A percentile compares a stretch with the other conserved stretches of the same genome.
Conservation (phyloP, 495 filamentous ascomycete genomes). For the Usnea hakonensis region DNA sequence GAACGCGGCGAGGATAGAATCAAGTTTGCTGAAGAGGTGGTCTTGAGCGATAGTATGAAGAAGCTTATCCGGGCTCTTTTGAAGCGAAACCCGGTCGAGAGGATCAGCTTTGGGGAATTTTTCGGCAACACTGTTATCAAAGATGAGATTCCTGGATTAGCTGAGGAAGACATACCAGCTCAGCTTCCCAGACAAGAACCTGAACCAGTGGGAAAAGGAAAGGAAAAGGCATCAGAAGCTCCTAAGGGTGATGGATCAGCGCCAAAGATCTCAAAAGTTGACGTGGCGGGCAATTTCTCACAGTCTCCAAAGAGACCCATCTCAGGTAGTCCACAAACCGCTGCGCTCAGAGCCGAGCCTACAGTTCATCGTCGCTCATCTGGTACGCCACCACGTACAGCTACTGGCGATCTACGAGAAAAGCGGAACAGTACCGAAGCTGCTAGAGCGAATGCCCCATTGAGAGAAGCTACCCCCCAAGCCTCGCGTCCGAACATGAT, state of each 20-base stretch:
- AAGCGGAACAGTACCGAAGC: constrained; percentile 33
- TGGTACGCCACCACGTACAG: constrained; percentile 33
- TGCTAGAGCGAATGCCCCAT: constrained; percentile 18
- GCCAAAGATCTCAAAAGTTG: constrained; percentile 8
- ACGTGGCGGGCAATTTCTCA: constrained; percentile 11
- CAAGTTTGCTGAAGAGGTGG: constrained; percentile 65
- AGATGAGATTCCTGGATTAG: constrained; percentile 72
- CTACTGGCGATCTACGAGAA: constrained; percentile 34
- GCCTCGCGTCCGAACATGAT: constrained; percentile 38
- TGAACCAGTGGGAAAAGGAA: constrained; percentile 22
- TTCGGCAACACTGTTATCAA: constrained; percentile 68
- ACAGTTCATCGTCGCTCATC: constrained; percentile 28
- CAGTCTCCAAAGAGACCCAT: constrained; percentile 14
- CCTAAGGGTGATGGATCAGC: not conserved
- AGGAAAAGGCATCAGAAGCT: not conserved
- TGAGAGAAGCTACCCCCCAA: constrained; percentile 24
- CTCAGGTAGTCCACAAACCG: constrained; percentile 13
- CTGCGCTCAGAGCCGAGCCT: constrained; percentile 25
- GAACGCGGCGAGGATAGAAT: constrained; percentile 79
- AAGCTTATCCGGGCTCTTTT: constrained; percentile 69
- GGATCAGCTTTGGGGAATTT: constrained; percentile 75
- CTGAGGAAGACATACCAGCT: constrained; percentile 61
- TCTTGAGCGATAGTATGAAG: constrained; percentile 71
- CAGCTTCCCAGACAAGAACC: constrained; percentile 22
- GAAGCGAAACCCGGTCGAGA: constrained; percentile 75